These are phyloP conservation scores for Saccharomycopsis hybrid DNA, from an alignment of 1,139 yeast genomes.

Conservation along the genomic window DNA sequence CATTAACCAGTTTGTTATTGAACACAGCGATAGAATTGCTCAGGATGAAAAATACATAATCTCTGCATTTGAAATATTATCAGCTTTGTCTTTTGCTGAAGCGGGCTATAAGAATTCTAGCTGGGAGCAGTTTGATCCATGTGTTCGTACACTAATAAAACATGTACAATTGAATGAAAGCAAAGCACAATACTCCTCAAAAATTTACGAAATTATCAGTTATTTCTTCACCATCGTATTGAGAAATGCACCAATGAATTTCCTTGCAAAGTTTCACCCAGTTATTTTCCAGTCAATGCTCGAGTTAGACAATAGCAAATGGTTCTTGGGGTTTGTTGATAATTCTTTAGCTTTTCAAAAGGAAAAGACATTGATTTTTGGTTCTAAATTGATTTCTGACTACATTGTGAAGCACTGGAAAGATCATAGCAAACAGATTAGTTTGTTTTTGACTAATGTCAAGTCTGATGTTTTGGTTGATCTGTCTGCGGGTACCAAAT, in stretches of 20 bases:
- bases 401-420: constrained; percentile 39
- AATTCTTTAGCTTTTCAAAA: constrained; percentile 37
- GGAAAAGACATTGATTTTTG: constrained; percentile 43
- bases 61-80: constrained; percentile 27
- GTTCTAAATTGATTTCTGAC: constrained; percentile 42
- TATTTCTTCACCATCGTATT: constrained; percentile 40
- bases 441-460: constrained; percentile 39
- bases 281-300: constrained; percentile 35
- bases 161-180: constrained; percentile 4
- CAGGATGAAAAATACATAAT: not conserved
- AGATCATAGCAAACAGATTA: constrained; percentile 32
- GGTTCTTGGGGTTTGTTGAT: constrained; percentile 46
- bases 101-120: constrained; percentile 55
- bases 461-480: constrained; percentile 19
- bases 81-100: constrained; percentile 53
- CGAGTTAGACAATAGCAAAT: constrained; percentile 30
- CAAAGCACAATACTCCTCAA: constrained; percentile 26
- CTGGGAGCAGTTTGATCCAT: constrained; percentile 32
- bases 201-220: constrained; percentile 12
- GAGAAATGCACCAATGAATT: constrained; percentile 54
- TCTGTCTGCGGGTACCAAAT: constrained; percentile 1
- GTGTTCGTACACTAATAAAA: not conserved
- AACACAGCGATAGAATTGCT: not conserved
- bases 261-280: constrained; percentile 43
- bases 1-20: constrained; percentile 18